Conservation (phyloP, 108 stramenopile species). For the Epithemia pelagica region DNA sequence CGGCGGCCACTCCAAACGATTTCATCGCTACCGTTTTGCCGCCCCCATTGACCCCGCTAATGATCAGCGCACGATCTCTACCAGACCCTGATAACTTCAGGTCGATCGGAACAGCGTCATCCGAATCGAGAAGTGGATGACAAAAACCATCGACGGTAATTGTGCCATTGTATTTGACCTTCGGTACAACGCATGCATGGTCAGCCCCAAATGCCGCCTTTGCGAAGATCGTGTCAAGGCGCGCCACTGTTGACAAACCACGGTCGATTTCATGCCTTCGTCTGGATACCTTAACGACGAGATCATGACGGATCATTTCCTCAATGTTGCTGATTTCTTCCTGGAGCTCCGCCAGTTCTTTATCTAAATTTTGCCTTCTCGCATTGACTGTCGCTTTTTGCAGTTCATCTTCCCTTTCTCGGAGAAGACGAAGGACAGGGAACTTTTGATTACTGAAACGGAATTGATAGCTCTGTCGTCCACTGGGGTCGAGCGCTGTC, state of each 20-base stretch:
- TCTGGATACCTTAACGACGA: constrained; percentile 33
- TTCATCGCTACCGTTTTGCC: constrained; percentile 77
- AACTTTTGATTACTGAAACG: constrained; percentile 42
- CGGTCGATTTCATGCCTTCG: constrained; percentile 27
- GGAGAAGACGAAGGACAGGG: constrained; percentile 37
- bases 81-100: constrained; percentile 30
- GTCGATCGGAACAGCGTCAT: constrained; percentile 53
- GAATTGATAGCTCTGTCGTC: constrained; percentile 33
- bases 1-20: constrained; percentile 60
- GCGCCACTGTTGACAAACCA: constrained; percentile 44
- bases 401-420: constrained; percentile 34
- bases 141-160: constrained; percentile 40
- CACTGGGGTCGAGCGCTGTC: constrained; percentile 16
- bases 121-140: constrained; percentile 44
- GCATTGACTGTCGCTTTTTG: constrained; percentile 21
- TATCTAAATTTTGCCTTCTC: no score
- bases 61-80: constrained; percentile 35
- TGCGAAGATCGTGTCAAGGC: constrained; percentile 64
- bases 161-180: constrained; percentile 23
- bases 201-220: constrained; percentile 57
- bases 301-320: constrained; percentile 26
- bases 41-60: constrained; percentile 72
- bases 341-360: constrained; percentile 29
- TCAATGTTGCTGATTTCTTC: constrained; percentile 43
- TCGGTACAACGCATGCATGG: not conserved